Evolutionary conservation across 108 stramenopile species (phyloP), one percentile per base, ranked within the genome.

Genomic region (Pseudonitzschia multiseries): DNA sequence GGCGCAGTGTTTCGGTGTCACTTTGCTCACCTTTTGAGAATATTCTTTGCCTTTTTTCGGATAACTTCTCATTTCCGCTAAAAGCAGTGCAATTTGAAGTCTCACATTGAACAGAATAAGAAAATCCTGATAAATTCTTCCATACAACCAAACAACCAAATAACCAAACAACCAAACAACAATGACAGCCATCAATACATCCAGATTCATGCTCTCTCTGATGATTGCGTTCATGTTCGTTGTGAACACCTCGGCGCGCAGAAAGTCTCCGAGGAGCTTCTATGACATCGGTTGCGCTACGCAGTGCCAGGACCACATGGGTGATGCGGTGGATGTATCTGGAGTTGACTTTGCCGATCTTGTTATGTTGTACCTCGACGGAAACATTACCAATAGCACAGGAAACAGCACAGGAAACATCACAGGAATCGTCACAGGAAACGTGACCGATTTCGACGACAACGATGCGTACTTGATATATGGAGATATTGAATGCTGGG

Each of bases 401-500:
- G 54, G 54, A 56, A 56, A 56, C 54, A 8, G 3, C 10, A 51
- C 50, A 3, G 57, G n/a, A n/a, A 56, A 20, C 20, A 56, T 1
- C 21, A 26, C 26, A 2, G 54, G 54, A 56, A 56, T 24, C 54
- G 1, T 8, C 10, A 51, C 50, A 3, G 57, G n/a, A n/a, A n/a
- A 59, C 27, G 2, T 36, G 36, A 24, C 22, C 21, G 26, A 59
- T 24, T 33, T 12, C 32, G 40, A 32, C 0, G 36, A 41, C 10
- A 41, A 62, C 33, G 61, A 42, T 0, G 32, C n/a, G 18, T 5
- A 13, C 0, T 44, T 29, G 21, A 28, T 12, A 41, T 62, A 33
- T 33, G 61, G 61, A 21, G 53, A 61, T 44, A 68, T 82, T 13
- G 41, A 53, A 15, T 43, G 29, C 48, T 82, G 81, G 81, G 51